A percentile compares a stretch with the other conserved stretches of the same genome.
phyloP scores from a whole-genome alignment of 2,329 filamentous ascomycete species.

The Ophiostoma quercus region DNA sequence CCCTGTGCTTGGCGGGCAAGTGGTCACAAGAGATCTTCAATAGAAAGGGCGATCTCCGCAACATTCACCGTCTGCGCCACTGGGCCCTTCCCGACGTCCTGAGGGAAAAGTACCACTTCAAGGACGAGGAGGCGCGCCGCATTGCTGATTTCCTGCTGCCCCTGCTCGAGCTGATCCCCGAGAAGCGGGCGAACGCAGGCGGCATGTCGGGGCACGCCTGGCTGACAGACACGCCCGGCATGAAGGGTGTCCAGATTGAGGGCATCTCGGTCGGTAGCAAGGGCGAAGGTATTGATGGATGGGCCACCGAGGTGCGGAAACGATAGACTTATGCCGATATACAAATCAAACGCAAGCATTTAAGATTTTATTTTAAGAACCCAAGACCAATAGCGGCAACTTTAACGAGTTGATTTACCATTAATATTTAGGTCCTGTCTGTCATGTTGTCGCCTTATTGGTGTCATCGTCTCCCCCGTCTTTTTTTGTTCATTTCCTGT shows the following conservation, averaged over 20 bases:
- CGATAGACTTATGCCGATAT: constrained; percentile 35
- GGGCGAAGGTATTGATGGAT: constrained; percentile 91
- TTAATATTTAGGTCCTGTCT: no score
- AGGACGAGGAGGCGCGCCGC: constrained; percentile 69
- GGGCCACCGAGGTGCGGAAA: constrained; percentile 83
- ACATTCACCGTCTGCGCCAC: constrained; percentile 92
- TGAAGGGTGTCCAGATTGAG: constrained; percentile 72
- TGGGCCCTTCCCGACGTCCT: constrained; percentile 93
- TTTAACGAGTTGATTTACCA: no score
- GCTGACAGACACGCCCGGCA: constrained; percentile 79
- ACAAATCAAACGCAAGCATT: not conserved
- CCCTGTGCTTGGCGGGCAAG: constrained; percentile 84
- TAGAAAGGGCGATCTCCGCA: constrained; percentile 90
- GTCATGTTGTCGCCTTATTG: no score
- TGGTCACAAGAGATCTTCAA: constrained; percentile 99
- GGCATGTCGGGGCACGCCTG: constrained; percentile 86
- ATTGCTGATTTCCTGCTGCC: constrained; percentile 79
- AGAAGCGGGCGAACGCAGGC: constrained; percentile 82
- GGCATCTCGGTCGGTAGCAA: constrained; percentile 70
- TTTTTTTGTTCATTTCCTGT: no score
- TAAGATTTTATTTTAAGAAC: not conserved
- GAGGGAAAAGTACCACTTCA: constrained; percentile 94
- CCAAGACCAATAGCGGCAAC: no score
- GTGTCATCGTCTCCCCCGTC: no score
- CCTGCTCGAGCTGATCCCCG: constrained; percentile 85